Conservation (phyloP, 805 yeast genomes). For the Pichia scutulata region DNA sequence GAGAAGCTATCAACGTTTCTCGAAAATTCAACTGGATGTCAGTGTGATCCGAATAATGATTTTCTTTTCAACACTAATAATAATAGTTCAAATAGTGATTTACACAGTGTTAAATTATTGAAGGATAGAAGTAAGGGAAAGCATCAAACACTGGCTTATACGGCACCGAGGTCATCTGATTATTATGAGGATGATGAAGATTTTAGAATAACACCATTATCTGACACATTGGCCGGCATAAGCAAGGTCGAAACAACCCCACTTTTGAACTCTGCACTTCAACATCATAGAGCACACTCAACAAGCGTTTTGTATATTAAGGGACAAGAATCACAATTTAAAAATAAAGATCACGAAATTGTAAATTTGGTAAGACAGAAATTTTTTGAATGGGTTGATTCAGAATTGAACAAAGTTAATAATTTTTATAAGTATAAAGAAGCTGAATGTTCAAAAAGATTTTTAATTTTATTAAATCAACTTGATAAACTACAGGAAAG, state of each 20-base stretch:
- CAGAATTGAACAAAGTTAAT: constrained; percentile 52
- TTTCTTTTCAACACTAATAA: not conserved
- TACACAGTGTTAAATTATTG: not conserved
- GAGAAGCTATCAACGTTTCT: constrained; percentile 16
- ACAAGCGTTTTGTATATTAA: constrained; percentile 11
- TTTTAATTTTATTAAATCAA: constrained; percentile 58
- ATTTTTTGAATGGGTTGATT: constrained; percentile 60
- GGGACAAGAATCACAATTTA: not conserved
- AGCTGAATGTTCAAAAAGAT: constrained; percentile 49
- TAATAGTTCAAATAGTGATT: not conserved
- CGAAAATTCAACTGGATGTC: constrained; percentile 5
- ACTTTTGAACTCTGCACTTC: not conserved
- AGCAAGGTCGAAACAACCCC: not conserved
- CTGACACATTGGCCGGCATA: not conserved
- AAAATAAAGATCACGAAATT: constrained; percentile 21
- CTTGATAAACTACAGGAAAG: constrained; percentile 28
- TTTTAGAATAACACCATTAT: not conserved
- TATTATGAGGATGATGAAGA: not conserved
- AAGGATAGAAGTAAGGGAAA: not conserved
- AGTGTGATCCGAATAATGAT: not conserved
- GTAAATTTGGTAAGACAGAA: constrained; percentile 33
- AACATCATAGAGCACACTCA: constrained; percentile 18
- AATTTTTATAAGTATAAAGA: constrained; percentile 54
- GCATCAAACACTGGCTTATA: not conserved
- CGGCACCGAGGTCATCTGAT: not conserved